These are phyloP conservation scores for Conringia planisiliqua DNA, from an alignment of 345 rosid genomes.

Conservation along the genomic window DNA sequence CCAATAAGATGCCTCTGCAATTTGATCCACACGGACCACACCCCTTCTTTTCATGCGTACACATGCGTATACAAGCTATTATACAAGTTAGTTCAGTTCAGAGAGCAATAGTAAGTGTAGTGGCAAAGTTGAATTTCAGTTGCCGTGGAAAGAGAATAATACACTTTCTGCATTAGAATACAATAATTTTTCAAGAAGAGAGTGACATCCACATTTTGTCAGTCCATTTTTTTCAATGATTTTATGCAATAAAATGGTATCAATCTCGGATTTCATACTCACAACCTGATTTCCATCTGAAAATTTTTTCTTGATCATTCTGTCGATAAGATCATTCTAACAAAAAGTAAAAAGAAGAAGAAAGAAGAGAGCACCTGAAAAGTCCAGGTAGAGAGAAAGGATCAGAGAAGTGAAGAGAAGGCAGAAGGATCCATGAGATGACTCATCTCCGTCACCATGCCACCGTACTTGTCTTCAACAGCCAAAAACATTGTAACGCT, in stretches of 20 bases:
- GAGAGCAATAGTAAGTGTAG: not conserved
- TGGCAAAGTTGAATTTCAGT: not conserved
- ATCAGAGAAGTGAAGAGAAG: too few species aligned
- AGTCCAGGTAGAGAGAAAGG: too few species aligned
- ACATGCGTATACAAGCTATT: not conserved
- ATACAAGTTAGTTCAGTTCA: not conserved
- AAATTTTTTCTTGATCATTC: not conserved
- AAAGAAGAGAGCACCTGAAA: too few species aligned
- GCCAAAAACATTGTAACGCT: conserved; percentile 37
- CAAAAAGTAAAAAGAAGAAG: too few species aligned
- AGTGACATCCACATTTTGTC: not conserved
- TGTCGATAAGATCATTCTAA: not conserved
- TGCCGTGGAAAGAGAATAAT: not conserved
- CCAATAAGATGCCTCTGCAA: conserved; percentile 57
- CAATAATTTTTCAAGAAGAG: not conserved
- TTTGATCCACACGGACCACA: conserved; percentile 95
- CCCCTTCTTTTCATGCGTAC: conserved; percentile 71
- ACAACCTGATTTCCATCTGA: not conserved
- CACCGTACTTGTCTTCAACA: conserved; percentile 65
- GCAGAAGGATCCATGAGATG: too few species aligned
- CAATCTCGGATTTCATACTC: not conserved
- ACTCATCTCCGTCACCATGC: too few species aligned
- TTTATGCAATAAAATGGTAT: not conserved
- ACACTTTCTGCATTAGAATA: conserved; percentile 18
- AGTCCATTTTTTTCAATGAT: not conserved